Conservation (phyloP, 495 filamentous ascomycete genomes). For the Talaromyces wortmannii region DNA sequence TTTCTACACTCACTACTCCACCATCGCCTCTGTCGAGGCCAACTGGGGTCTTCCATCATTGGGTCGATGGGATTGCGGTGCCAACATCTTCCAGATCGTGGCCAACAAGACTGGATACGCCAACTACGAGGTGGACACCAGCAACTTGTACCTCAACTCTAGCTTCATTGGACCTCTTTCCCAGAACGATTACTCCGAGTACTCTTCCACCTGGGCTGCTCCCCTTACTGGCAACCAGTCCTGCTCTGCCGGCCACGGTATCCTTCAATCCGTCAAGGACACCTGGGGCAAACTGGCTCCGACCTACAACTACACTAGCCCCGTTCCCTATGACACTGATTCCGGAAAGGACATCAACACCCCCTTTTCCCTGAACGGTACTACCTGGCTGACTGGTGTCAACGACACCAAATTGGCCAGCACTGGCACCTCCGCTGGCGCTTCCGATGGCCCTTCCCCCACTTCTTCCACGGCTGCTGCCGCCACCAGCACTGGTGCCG, state of each 20-base stretch:
- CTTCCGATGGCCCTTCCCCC: neutral
- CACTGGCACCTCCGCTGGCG: neutral
- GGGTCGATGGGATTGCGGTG: slow-evolving; percentile 65
- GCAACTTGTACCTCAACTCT: slow-evolving; percentile 34
- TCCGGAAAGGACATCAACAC: slow-evolving; percentile 11
- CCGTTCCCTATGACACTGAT: slow-evolving; percentile 29
- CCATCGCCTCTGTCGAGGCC: slow-evolving; percentile 54
- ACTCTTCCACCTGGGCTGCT: slow-evolving; percentile 30
- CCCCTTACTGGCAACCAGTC: slow-evolving; percentile 24
- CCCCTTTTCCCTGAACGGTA: slow-evolving; percentile 5
- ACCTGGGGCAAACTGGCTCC: slow-evolving; percentile 25
- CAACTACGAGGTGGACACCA: slow-evolving; percentile 41
- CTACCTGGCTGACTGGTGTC: slow-evolving; percentile 4
- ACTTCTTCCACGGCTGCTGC: neutral
- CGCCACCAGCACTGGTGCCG: neutral
- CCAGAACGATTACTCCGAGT: slow-evolving; percentile 22
- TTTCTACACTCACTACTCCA: slow-evolving; percentile 70
- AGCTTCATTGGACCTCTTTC: slow-evolving; percentile 43
- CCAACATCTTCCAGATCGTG: slow-evolving; percentile 59
- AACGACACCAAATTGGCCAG: neutral
- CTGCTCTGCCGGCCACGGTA: slow-evolving; percentile 41
- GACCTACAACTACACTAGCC: slow-evolving; percentile 37
- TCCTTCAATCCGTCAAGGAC: slow-evolving; percentile 33
- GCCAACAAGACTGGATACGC: slow-evolving; percentile 50
- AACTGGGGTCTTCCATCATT: slow-evolving; percentile 67